Percentiles rank a stretch among this genome's conserved stretches.
These are phyloP conservation scores for Zasmidium citrigriseum DNA, from an alignment of 2,329 filamentous ascomycete species.

Conservation along the genomic window DNA sequence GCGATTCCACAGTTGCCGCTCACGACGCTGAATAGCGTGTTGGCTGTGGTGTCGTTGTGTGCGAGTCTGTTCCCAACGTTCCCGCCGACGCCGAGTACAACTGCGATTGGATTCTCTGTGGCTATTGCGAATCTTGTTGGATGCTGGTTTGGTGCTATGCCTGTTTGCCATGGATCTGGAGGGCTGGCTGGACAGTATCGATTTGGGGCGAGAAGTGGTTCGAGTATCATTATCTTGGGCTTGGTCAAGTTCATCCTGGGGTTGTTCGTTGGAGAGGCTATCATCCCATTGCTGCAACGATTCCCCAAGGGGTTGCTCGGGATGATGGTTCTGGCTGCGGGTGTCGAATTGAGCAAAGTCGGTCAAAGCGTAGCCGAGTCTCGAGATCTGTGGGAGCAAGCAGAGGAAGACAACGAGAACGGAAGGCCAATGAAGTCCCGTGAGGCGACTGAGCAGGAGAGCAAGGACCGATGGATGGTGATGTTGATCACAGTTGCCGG, in stretches of 20 bases:
- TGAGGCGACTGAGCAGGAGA: slow-evolving; percentile 65
- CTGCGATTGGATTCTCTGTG: slow-evolving; percentile 78
- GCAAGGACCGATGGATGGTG: slow-evolving; percentile 76
- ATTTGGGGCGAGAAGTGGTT: slow-evolving; percentile 86
- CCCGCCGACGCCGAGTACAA: slow-evolving; percentile 65
- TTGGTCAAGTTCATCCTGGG: slow-evolving; percentile 74
- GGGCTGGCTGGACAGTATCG: slow-evolving; percentile 88
- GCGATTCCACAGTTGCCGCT: slow-evolving; percentile 86
- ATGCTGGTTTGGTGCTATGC: slow-evolving; percentile 94
- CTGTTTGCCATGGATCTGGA: slow-evolving; percentile 88
- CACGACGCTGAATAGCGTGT: slow-evolving; percentile 88
- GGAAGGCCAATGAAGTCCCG: slow-evolving; percentile 45
- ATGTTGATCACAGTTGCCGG: slow-evolving; percentile 87
- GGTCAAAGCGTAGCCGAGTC: slow-evolving; percentile 82
- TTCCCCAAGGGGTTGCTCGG: slow-evolving; percentile 80
- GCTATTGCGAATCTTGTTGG: slow-evolving; percentile 79
- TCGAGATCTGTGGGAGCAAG: slow-evolving; percentile 54
- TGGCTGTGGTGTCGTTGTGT: slow-evolving; percentile 80
- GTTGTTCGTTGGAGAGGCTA: slow-evolving; percentile 69
- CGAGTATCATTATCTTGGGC: slow-evolving; percentile 79
- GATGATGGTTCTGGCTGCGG: slow-evolving; percentile 86
- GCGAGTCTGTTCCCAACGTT: slow-evolving; percentile 68
- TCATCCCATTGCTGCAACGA: slow-evolving; percentile 67
- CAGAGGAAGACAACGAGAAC: slow-evolving; percentile 36
- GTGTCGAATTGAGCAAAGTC: slow-evolving; percentile 82